A percentile compares a stretch with the other conserved stretches of the same genome.
Conservation (phyloP, 805 yeast species). For the Hanseniaspora pseudoguilliermondii region DNA sequence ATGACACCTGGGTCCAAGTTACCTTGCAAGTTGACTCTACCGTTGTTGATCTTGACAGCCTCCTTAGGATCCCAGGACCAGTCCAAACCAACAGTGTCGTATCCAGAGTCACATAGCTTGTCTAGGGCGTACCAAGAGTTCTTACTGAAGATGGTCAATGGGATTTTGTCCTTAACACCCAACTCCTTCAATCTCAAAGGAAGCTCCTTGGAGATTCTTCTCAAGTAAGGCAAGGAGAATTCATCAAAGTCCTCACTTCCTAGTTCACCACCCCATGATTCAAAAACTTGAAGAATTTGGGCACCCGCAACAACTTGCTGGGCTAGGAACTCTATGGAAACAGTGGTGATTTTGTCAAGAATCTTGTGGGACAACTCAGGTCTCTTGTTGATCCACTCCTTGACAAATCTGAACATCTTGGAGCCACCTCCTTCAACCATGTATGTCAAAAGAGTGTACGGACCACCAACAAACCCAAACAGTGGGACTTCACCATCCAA, state of each 20-base stretch:
- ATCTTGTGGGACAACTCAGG: slow-evolving; percentile 60
- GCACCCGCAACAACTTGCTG: slow-evolving; percentile 96
- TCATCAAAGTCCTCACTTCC: slow-evolving; percentile 81
- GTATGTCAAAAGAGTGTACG: slow-evolving; percentile 92
- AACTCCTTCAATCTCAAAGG: slow-evolving; percentile 59
- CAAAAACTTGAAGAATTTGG: slow-evolving; percentile 92
- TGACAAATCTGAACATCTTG: slow-evolving; percentile 76
- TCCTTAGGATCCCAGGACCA: slow-evolving; percentile 80
- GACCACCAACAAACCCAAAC: slow-evolving; percentile 93
- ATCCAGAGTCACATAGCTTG: slow-evolving; percentile 66
- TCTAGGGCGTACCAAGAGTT: slow-evolving; percentile 96
- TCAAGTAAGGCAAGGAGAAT: slow-evolving; percentile 79
- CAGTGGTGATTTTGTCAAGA: slow-evolving; percentile 68
- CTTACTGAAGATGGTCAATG: slow-evolving; percentile 83
- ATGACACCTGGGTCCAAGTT: slow-evolving; percentile 91
- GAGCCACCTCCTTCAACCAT: slow-evolving; percentile 98
- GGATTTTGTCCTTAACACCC: slow-evolving; percentile 60
- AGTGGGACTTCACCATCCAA: slow-evolving; percentile 85
- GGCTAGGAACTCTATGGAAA: slow-evolving; percentile 83
- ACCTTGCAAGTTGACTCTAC: slow-evolving; percentile 81
- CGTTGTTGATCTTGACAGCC: slow-evolving; percentile 62
- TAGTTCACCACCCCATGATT: slow-evolving; percentile 95
- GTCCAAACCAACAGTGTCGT: slow-evolving; percentile 81
- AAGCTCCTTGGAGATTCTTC: slow-evolving; percentile 56
- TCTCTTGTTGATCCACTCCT: slow-evolving; percentile 79